Evolutionary conservation across 345 rosid genomes (phyloP).

Genomic region (Excoecaria agallocha): DNA sequence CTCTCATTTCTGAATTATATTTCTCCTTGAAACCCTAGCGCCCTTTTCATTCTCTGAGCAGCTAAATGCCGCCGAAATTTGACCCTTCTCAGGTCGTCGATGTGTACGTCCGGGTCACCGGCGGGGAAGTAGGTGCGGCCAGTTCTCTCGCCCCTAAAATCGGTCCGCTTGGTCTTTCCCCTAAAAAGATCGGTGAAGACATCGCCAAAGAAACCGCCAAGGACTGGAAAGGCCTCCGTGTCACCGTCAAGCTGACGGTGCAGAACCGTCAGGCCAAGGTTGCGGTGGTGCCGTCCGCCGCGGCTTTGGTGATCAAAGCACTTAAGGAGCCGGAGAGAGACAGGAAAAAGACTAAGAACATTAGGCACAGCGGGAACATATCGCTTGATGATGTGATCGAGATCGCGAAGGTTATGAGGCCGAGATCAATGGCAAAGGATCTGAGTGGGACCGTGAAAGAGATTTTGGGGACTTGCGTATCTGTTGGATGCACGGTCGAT

Average conservation of each 20-base stretch:
- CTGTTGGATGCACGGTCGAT: slow-evolving; percentile 28
- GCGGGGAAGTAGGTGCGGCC: slow-evolving; percentile 29
- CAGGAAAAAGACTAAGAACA: slow-evolving; percentile 31
- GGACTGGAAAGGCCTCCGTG: slow-evolving; percentile 34
- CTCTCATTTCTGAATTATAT: too few relatives aligned
- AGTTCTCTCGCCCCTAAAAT: slow-evolving; percentile 31
- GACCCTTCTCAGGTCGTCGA: slow-evolving; percentile 34
- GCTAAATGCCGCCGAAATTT: slow-evolving; percentile 29
- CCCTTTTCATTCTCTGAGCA: background rate
- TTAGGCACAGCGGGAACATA: slow-evolving; percentile 23
- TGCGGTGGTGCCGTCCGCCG: slow-evolving; percentile 25
- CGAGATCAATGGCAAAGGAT: slow-evolving; percentile 28
- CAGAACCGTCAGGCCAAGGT: slow-evolving; percentile 32
- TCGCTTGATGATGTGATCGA: slow-evolving; percentile 24
- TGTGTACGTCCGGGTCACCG: slow-evolving; percentile 28
- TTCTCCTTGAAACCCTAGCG: background rate
- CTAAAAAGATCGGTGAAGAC: slow-evolving; percentile 28
- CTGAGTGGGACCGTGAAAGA: slow-evolving; percentile 29
- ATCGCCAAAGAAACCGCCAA: slow-evolving; percentile 27
- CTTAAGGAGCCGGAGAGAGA: slow-evolving; percentile 34
- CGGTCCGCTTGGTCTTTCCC: slow-evolving; percentile 30
- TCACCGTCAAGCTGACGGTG: slow-evolving; percentile 30
- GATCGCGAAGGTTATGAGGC: slow-evolving; percentile 22
- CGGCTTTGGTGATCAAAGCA: slow-evolving; percentile 23
- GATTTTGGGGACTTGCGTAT: slow-evolving; percentile 29